Percentiles rank a stretch among this genome's conserved stretches.
Conservation (phyloP, 345 rosid species). For the Rhizophora apiculata region DNA sequence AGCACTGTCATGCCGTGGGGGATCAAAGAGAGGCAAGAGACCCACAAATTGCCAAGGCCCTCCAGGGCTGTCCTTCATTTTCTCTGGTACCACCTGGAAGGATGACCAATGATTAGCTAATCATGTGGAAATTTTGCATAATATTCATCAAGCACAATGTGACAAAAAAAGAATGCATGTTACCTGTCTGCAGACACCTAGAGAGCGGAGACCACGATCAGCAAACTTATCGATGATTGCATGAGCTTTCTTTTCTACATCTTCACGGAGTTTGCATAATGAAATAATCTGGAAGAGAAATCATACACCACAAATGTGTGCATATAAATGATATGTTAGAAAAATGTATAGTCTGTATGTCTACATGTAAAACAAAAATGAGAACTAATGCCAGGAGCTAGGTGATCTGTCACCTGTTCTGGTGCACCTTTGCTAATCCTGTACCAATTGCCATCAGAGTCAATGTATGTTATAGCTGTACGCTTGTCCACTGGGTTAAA, state of each 20-base stretch:
- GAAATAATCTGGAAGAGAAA: conserved; percentile 49
- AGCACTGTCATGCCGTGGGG: conserved; percentile 97
- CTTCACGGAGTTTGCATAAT: conserved; percentile 63
- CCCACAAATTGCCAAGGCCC: conserved; percentile 87
- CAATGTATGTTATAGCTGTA: conserved; percentile 76
- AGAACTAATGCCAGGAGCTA: background rate
- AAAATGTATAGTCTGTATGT: background rate
- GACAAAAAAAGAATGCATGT: background rate
- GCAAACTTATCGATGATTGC: conserved; percentile 82
- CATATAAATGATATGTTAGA: background rate
- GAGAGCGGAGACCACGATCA: conserved; percentile 77
- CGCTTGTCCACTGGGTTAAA: conserved; percentile 89
- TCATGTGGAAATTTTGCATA: background rate
- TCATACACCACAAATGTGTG: background rate
- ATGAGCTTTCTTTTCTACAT: conserved; percentile 60
- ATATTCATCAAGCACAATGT: background rate
- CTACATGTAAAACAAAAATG: background rate
- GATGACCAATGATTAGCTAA: background rate
- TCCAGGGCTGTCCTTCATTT: conserved; percentile 66
- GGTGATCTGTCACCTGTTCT: conserved; percentile 51
- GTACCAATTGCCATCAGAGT: conserved; percentile 64
- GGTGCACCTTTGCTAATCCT: conserved; percentile 85
- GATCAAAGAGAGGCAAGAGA: conserved; percentile 87
- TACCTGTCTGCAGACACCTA: conserved; percentile 73
- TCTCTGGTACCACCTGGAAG: conserved; percentile 54